Evolutionary conservation across 2,329 filamentous ascomycete species (phyloP).

Genomic region (Colletotrichum cuscutae): DNA sequence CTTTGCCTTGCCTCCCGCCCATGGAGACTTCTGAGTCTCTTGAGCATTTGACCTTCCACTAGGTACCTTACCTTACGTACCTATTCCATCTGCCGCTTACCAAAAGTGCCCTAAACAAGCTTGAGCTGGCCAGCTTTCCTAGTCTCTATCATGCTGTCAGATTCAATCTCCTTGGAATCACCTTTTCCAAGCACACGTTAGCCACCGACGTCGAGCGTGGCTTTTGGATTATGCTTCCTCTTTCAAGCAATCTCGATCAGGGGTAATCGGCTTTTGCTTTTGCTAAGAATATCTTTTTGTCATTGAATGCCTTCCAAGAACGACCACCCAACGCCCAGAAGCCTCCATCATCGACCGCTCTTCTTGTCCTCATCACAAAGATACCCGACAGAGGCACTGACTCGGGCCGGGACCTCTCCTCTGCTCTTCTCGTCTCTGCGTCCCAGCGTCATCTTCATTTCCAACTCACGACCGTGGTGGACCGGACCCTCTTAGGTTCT

Average conservation of each 20-base stretch:
- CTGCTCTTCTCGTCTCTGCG: neutral
- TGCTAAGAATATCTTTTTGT: slow-evolving; percentile 13
- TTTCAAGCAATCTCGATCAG: slow-evolving; percentile 7
- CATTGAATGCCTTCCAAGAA: neutral
- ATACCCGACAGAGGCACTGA: neutral
- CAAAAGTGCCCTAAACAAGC: neutral
- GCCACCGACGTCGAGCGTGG: neutral
- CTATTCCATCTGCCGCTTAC: neutral
- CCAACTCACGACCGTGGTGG: neutral
- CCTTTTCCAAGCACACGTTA: neutral
- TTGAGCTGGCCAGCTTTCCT: neutral
- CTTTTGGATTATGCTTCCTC: neutral
- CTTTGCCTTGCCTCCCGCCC: neutral
- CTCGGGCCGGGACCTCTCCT: neutral
- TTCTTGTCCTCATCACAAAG: slow-evolving; percentile 12
- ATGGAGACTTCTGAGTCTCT: neutral
- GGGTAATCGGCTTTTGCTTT: neutral
- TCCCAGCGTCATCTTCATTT: neutral
- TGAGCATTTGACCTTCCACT: neutral
- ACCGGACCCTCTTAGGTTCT: neutral
- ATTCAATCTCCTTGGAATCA: neutral
- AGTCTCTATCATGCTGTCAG: neutral
- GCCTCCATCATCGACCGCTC: neutral
- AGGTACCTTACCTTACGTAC: too few species aligned
- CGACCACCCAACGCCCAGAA: neutral